Base-by-base conservation (phyloP, 2,329 filamentous ascomycete species). In the Colletotrichum kahawae region DNA sequence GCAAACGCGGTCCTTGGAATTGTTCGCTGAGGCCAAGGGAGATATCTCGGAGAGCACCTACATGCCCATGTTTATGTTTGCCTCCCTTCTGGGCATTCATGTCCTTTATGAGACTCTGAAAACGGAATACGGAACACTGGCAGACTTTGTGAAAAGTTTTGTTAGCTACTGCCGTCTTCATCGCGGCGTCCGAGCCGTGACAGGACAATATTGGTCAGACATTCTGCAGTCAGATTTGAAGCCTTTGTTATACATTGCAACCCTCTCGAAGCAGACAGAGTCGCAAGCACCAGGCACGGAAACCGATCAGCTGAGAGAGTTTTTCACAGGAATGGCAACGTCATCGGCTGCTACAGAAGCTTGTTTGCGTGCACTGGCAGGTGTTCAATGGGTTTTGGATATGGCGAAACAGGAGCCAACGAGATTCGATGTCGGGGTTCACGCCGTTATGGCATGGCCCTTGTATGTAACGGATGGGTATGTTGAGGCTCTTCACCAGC, bases 61-160 rank as follows among this genome's bases (percentile, higher is more conserved):
- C 21, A 77, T 82, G 21, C 78, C 81, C 4, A 79, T 79, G 34
- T 83, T 82, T 43, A 77, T 81, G 4, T 84, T 84, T 68, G 80
- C 82, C 5, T 77, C 79, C 1, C 66, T 81, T 2, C 76, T 84
- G 5, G 82, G 82, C 67, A 78, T 84, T 2, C 83, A 85, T 67
- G 81, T 83, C 29, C 83, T 88, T 34, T 82, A 80, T 59, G 82
- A 85, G 9, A 82, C 82, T 1, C 81, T 87, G 2, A 63, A 79
- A 18, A 79, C 76, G 24, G 78, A 82, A 9, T 78, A 77, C 31
- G 66, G 77, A 18, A 77, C 81, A 34, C 80, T 86, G 12, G 78
- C 81, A 66, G 43, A 16, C 1, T 83, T 82, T 51, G 71, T 83
- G 7, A 77, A 80, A 8, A 71, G 68, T 24, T 78, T 83, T 12